These are phyloP conservation scores for Nigrospora sphaerica DNA, from an alignment of 2,329 filamentous ascomycete species.

Conservation along the genomic window DNA sequence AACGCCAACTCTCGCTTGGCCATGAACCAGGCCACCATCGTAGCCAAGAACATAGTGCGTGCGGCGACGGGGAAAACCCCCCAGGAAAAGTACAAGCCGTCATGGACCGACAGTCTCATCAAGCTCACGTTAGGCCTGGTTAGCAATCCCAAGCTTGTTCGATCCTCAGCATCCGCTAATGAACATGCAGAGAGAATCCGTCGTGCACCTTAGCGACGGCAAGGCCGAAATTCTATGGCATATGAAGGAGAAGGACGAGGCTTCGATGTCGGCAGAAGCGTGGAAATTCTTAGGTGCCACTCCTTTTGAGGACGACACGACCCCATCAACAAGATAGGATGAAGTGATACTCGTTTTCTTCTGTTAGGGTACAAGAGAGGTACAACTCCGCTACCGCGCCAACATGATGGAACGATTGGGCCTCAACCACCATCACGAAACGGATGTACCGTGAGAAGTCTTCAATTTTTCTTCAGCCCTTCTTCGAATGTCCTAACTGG, in stretches of 20 bases:
- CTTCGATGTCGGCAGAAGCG: constrained; percentile 32
- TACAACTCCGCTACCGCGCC: no score
- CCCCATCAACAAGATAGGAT: no score
- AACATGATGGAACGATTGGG: no score
- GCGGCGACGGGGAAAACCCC: constrained; percentile 32
- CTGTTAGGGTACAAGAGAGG: no score
- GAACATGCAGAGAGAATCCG: constrained; percentile 21
- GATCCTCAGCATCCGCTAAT: not conserved
- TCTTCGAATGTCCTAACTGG: no score
- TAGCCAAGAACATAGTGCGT: constrained; percentile 46
- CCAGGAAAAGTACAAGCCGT: constrained; percentile 29
- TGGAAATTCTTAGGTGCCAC: constrained; percentile 37
- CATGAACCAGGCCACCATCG: constrained; percentile 43
- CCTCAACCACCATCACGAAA: no score
- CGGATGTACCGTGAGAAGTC: no score
- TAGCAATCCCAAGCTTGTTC: constrained; percentile 10
- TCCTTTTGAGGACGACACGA: constrained; percentile 37
- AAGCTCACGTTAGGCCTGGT: constrained; percentile 48
- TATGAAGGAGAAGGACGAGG: constrained; percentile 32
- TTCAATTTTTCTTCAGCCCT: no score
- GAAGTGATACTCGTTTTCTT: no score
- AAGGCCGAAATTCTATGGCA: constrained; percentile 34
- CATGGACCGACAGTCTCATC: constrained; percentile 42
- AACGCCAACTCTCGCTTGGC: constrained; percentile 50
- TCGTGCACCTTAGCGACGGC: constrained; percentile 34